Percentiles rank a stretch among this genome's conserved stretches.
These are phyloP conservation scores for Sporisorium sorghi DNA, from an alignment of 1,284 basidiomycete genomes.

Conservation along the genomic window DNA sequence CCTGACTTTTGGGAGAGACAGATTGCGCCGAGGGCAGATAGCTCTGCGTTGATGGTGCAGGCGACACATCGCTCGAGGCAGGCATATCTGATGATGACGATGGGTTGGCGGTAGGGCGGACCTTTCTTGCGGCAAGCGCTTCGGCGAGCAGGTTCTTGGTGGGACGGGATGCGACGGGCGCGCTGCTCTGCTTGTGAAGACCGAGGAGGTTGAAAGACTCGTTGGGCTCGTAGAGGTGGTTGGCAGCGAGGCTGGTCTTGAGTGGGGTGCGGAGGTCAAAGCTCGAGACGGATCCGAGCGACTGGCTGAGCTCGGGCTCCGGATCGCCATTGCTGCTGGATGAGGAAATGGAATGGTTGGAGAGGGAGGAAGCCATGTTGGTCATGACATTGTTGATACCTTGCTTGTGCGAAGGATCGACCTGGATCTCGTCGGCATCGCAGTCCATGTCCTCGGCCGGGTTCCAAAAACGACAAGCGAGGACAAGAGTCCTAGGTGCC, in stretches of 20 bases:
- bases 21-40: conserved; percentile 3
- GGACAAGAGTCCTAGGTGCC: no score
- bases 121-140: conserved; percentile 34
- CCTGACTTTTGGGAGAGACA: conserved; percentile 31
- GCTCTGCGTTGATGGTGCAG: conserved; percentile 7
- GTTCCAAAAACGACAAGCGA: no score
- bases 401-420: conserved; percentile 17
- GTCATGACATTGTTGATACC: conserved; percentile 20
- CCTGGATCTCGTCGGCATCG: conserved; percentile 31
- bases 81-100: conserved; percentile 2
- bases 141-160: conserved; percentile 41
- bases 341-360: conserved; percentile 47
- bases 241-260: conserved; percentile 41
- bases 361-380: conserved; percentile 45
- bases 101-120: conserved; percentile 17
- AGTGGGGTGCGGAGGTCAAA: conserved; percentile 58
- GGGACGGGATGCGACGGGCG: conserved; percentile 16
- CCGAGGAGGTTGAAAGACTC: conserved; percentile 37
- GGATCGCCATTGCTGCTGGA: conserved; percentile 41
- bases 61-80: neutral
- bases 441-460: conserved; percentile 52
- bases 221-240: conserved; percentile 37
- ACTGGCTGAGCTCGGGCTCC: conserved; percentile 58
- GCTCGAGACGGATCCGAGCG: conserved; percentile 54
- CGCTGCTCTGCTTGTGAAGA: conserved; percentile 24